Conservation (phyloP, 345 rosid genomes). For the Salix caprea region DNA sequence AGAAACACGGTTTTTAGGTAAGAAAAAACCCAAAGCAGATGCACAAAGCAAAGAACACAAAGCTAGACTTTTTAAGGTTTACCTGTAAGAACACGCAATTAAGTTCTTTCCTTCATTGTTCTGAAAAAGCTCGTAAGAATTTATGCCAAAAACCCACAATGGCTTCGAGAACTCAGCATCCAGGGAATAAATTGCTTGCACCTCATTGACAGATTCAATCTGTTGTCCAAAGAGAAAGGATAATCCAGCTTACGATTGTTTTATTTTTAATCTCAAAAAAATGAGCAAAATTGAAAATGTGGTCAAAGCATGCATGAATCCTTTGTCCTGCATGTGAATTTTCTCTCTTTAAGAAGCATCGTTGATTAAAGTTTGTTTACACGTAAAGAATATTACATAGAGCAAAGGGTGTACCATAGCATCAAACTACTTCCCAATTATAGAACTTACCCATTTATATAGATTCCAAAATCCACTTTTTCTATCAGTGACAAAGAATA, state of each 20-base stretch:
- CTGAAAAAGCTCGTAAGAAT: conserved; percentile 69
- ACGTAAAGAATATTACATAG: too few species aligned
- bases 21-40: not conserved
- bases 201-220: conserved; percentile 64
- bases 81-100: conserved; percentile 89
- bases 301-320: not conserved
- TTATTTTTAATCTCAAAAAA: not conserved
- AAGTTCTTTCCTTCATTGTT: conserved; percentile 50
- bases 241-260: not conserved
- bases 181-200: conserved; percentile 49
- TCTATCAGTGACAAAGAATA: conserved; percentile 75
- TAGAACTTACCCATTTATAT: conserved; percentile 74
- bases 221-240: conserved; percentile 27
- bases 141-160: conserved; percentile 74
- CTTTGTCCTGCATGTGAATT: not conserved
- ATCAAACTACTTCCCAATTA: not conserved
- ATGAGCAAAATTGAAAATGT: too few species aligned
- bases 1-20: not conserved
- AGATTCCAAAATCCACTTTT: conserved; percentile 88
- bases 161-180: conserved; percentile 89
- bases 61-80: conserved; percentile 16
- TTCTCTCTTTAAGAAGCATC: not conserved
- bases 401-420: too few species aligned
- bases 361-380: not conserved
- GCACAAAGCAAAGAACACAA: conserved; percentile 3